Percentiles rank a stretch among this genome's conserved stretches.
phyloP scores from a whole-genome alignment of 140 eudicot species.

The Oenanthe javanica region DNA sequence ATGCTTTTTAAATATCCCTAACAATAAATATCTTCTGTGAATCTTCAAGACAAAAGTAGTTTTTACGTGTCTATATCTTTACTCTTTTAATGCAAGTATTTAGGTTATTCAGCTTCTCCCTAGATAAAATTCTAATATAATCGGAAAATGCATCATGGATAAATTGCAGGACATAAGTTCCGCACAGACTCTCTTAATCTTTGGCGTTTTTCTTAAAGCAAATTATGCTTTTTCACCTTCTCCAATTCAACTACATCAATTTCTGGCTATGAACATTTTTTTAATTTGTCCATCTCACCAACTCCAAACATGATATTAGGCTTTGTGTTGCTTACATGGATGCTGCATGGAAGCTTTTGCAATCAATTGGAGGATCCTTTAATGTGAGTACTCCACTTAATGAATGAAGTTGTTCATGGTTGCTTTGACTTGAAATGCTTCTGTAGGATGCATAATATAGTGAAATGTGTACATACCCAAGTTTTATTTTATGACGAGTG shows the following conservation, averaged over 20 bases:
- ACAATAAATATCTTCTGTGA: not conserved
- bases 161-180: not conserved
- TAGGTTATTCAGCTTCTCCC: not conserved
- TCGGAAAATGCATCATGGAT: not conserved
- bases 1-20: no score
- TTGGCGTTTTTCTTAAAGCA: not conserved
- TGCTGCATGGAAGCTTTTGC: constrained; percentile 55
- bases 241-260: not conserved
- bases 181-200: not conserved
- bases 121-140: not conserved
- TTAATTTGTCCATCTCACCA: not conserved
- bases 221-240: not conserved
- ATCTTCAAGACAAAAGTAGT: not conserved
- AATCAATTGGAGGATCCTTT: constrained; percentile 38
- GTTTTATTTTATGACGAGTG: no score
- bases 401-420: not conserved
- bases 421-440: not conserved
- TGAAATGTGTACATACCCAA: not conserved
- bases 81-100: not conserved
- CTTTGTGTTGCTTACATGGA: constrained; percentile 51
- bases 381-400: constrained; percentile 25
- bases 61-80: not conserved
- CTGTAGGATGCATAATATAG: not conserved
- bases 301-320: constrained; percentile 18
- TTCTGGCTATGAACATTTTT: not conserved